Percentiles rank a stretch among this genome's conserved stretches.
Conservation (phyloP, 116 monocot species). For the Cymodocea nodosa region DNA sequence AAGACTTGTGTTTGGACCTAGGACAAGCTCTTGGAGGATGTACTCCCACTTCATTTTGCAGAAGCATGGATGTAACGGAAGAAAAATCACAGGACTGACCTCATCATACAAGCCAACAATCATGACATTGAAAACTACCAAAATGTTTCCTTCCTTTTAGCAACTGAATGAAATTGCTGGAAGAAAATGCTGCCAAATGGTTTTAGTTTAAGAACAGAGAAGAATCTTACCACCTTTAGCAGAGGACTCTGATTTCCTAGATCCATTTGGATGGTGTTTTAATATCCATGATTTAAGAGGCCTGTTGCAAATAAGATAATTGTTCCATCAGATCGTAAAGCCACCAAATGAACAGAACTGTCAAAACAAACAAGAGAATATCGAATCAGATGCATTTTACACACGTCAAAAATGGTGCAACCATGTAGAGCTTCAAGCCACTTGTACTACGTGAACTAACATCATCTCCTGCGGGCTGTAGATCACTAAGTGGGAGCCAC, state of each 20-base stretch:
- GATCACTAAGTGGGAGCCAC: constrained; percentile 81
- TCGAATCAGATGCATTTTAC: constrained; percentile 10
- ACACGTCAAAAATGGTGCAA: constrained; percentile 79
- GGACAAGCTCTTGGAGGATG: too few relatives aligned
- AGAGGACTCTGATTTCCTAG: constrained; percentile 38
- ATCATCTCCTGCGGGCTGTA: constrained; percentile 60
- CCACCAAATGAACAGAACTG: not conserved
- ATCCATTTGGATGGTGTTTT: constrained; percentile 25
- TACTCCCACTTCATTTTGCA: too few relatives aligned
- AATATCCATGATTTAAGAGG: constrained; percentile 67
- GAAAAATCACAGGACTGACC: too few relatives aligned
- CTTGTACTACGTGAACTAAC: constrained; percentile 54
- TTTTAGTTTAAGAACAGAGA: not conserved
- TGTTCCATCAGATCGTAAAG: not conserved
- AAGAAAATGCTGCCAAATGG: not conserved
- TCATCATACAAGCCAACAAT: too few relatives aligned
- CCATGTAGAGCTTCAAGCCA: constrained; percentile 98
- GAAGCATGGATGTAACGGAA: too few relatives aligned
- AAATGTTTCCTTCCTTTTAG: too few relatives aligned
- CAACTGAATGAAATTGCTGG: not conserved
- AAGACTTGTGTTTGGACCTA: too few relatives aligned
- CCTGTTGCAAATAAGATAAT: constrained; percentile 10
- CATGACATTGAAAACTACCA: too few relatives aligned
- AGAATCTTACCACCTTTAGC: constrained; percentile 36
- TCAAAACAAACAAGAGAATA: not conserved